Evolutionary conservation across 1,284 basidiomycete genomes (phyloP), one percentile per base, ranked within the genome.

Genomic region (Farysia itapuensis): DNA sequence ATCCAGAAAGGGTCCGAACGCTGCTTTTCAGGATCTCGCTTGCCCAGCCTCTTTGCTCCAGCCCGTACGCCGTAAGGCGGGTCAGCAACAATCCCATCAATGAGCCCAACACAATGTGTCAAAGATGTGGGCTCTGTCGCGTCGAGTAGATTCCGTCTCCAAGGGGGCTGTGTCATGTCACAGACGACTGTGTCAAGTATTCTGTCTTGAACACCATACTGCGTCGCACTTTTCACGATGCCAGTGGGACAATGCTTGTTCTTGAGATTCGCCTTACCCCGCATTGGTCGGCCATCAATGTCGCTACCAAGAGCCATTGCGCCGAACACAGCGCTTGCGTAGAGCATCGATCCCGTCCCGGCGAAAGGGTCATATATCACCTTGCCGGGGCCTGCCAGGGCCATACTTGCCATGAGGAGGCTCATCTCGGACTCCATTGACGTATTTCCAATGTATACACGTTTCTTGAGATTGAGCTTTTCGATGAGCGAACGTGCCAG

Each of bases 391-490:
- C 85, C 82, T 0, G 92, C 87, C 70, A 94, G 79, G 0, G 92
- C 86, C 78, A 98, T 95, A 65, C 92, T 93, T 6, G 93, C 92
- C 90, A 97, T 95, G 26, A 97, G 77, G 32, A 98, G 80, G 2
- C 90, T 92, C 58, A 96, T 87, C 73, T 96, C 91, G 1, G 92
- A 85, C 69, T 97, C 93, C 95, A 99, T 99, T 65, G 88, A 90
- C 0, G 95, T 99, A 67, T 95, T 99, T 8, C 95, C 94, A 74
- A 86, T 97, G 75, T 90, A 74, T 23, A 81, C 80, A 6, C 95
- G 83, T 71, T 90, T 90, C 77, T 96, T 97, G 43, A 99, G 86
- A 63, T 92, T 76, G 43, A 78, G 78, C 25, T 57, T 53, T 39
- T 77, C 75, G 29, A 79, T 72, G 31, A 79, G 52, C 40, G 72